These are phyloP conservation scores for Aspergillus carbonarius DNA, from an alignment of 2,329 filamentous ascomycete genomes.

Conservation along the genomic window DNA sequence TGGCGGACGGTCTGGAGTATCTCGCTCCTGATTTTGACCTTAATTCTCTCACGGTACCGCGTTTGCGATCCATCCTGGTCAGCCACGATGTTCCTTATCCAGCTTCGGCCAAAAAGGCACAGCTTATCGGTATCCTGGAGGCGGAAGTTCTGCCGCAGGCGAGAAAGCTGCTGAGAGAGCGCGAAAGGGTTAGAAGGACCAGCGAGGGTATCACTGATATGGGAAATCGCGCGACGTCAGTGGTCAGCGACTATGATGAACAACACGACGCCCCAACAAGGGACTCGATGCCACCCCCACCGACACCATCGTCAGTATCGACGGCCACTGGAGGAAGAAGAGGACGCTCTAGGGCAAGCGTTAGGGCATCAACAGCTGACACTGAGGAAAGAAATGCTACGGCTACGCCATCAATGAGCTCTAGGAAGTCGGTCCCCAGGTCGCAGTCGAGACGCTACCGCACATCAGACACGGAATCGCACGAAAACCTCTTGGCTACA, in stretches of 20 bases:
- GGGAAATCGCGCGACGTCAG: constrained; percentile 64
- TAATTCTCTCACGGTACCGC: constrained; percentile 77
- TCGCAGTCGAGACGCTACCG: constrained; percentile 36
- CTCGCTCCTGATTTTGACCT: constrained; percentile 86
- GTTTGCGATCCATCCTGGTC: constrained; percentile 86
- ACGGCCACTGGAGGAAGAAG: constrained; percentile 58
- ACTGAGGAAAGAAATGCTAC: constrained; percentile 31
- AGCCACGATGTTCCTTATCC: constrained; percentile 84
- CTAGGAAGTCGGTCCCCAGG: constrained; percentile 34
- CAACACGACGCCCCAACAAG: constrained; percentile 57
- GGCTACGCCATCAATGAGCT: constrained; percentile 27
- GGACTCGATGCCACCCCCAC: constrained; percentile 49
- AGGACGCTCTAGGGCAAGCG: constrained; percentile 52
- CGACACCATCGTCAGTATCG: constrained; percentile 49
- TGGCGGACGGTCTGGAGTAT: constrained; percentile 70
- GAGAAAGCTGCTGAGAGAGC: constrained; percentile 70
- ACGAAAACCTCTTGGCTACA: constrained; percentile 32
- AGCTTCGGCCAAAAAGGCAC: constrained; percentile 84
- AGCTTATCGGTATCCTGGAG: constrained; percentile 82
- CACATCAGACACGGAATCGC: constrained; percentile 32
- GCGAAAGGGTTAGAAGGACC: constrained; percentile 77
- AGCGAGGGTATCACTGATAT: constrained; percentile 78
- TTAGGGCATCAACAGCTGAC: constrained; percentile 45
- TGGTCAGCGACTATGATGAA: constrained; percentile 60
- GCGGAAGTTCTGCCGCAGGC: constrained; percentile 76